Conservation (phyloP, 2,329 filamentous ascomycete species). For the Ophiostoma sp. region DNA sequence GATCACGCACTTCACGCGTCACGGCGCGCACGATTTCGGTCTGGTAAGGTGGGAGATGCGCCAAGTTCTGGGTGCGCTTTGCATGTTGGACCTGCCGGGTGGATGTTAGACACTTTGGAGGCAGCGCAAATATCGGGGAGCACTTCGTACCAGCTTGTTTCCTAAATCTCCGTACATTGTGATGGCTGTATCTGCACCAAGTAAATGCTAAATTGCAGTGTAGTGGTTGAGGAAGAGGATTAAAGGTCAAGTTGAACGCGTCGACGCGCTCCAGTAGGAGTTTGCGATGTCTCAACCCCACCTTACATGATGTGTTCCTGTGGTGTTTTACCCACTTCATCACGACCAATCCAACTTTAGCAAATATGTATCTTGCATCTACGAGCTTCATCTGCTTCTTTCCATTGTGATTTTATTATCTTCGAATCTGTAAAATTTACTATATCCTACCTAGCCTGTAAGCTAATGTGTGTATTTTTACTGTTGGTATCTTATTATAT, state of each 20-base stretch:
- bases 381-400: background rate
- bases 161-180: slow-evolving; percentile 82
- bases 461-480: no score
- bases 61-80: slow-evolving; percentile 83
- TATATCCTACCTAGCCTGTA: no score
- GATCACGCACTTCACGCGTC: slow-evolving; percentile 84
- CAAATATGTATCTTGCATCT: background rate
- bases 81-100: slow-evolving; percentile 75
- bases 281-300: slow-evolving; percentile 8
- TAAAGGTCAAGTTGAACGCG: background rate
- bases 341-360: background rate
- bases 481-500: no score
- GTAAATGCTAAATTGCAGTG: background rate
- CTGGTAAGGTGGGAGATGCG: slow-evolving; percentile 84
- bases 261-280: slow-evolving; percentile 10
- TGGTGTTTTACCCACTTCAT: background rate
- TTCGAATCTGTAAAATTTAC: no score
- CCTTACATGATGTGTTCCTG: slow-evolving; percentile 2
- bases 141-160: slow-evolving; percentile 65
- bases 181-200: background rate
- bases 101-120: slow-evolving; percentile 11
- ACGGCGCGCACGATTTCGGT: slow-evolving; percentile 83
- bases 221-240: background rate
- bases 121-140: background rate
- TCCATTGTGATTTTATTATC: background rate